These are phyloP conservation scores for Coemansia sp. DNA, from an alignment of 192 early-diverging fungal species.

Conservation along the genomic window DNA sequence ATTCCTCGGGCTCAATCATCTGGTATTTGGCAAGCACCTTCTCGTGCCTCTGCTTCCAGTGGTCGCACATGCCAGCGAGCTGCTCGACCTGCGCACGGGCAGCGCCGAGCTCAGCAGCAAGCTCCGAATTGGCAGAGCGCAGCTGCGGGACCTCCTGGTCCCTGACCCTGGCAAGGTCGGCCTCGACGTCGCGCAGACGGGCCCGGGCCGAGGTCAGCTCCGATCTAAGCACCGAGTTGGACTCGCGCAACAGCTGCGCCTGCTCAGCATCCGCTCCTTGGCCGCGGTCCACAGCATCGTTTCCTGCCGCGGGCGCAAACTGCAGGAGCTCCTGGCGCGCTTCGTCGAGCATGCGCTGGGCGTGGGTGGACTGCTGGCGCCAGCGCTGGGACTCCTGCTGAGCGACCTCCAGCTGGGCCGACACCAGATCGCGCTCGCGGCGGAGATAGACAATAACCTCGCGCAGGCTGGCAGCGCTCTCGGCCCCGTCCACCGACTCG, in stretches of 20 bases:
- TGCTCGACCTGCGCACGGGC: slow-evolving; percentile 54
- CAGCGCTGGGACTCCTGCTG: slow-evolving; percentile 67
- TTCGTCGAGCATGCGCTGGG: slow-evolving; percentile 69
- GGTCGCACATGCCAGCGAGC: slow-evolving; percentile 61
- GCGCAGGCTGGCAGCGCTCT: slow-evolving; percentile 21
- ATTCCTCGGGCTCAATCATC: slow-evolving; percentile 78
- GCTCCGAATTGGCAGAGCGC: slow-evolving; percentile 24
- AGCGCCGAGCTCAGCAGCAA: slow-evolving; percentile 63
- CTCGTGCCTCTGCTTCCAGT: slow-evolving; percentile 71
- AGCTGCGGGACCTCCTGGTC: slow-evolving; percentile 58
- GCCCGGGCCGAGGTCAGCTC: slow-evolving; percentile 49
- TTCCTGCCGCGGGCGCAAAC: slow-evolving; percentile 14
- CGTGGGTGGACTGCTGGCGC: slow-evolving; percentile 60
- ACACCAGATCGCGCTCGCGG: slow-evolving; percentile 70
- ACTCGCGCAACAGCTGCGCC: slow-evolving; percentile 68
- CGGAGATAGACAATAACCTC: slow-evolving; percentile 69
- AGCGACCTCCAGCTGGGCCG: slow-evolving; percentile 64
- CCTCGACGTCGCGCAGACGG: slow-evolving; percentile 30
- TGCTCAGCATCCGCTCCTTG: slow-evolving; percentile 68
- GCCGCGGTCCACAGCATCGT: slow-evolving; percentile 58
- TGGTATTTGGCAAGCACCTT: slow-evolving; percentile 76
- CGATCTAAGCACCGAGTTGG: slow-evolving; percentile 68
- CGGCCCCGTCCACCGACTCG: not conserved
- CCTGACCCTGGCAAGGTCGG: slow-evolving; percentile 55
- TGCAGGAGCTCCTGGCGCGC: slow-evolving; percentile 55